These are phyloP conservation scores for Gonapodya sp. DNA, from an alignment of 192 early-diverging fungal genomes.

Conservation along the genomic window DNA sequence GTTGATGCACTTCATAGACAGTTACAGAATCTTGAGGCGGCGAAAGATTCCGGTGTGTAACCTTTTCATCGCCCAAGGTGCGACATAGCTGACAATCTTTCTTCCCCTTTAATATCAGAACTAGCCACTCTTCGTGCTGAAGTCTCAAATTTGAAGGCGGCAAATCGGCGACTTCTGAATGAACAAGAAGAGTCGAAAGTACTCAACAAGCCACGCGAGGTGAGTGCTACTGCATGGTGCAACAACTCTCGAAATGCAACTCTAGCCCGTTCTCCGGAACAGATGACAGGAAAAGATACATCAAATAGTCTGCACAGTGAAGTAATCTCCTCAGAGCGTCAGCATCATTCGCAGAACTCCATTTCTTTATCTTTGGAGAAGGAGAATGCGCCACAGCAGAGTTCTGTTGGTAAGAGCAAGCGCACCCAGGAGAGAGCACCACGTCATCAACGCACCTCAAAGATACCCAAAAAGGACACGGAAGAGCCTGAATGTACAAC, in stretches of 20 bases:
- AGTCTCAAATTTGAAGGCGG: neutral
- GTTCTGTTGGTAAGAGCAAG: neutral
- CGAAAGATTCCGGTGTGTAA: neutral
- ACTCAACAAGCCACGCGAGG: neutral
- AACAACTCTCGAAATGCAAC: neutral
- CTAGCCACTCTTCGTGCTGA: neutral
- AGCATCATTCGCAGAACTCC: neutral
- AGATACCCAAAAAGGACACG: neutral
- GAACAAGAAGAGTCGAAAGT: neutral
- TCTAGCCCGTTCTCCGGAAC: neutral
- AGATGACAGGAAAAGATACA: neutral
- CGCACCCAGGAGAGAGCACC: neutral
- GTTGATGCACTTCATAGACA: neutral
- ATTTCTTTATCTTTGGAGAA: neutral
- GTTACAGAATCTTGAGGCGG: neutral
- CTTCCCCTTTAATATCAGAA: neutral
- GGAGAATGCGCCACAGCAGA: neutral
- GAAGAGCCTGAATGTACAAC: neutral
- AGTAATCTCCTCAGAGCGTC: neutral
- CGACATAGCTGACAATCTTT: neutral
- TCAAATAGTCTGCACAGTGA: neutral
- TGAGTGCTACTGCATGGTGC: neutral
- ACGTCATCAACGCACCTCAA: neutral
- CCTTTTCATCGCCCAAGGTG: neutral
- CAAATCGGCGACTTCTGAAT: neutral